Base-by-base conservation (phyloP, 345 rosid species). In the Camelina laxa region DNA sequence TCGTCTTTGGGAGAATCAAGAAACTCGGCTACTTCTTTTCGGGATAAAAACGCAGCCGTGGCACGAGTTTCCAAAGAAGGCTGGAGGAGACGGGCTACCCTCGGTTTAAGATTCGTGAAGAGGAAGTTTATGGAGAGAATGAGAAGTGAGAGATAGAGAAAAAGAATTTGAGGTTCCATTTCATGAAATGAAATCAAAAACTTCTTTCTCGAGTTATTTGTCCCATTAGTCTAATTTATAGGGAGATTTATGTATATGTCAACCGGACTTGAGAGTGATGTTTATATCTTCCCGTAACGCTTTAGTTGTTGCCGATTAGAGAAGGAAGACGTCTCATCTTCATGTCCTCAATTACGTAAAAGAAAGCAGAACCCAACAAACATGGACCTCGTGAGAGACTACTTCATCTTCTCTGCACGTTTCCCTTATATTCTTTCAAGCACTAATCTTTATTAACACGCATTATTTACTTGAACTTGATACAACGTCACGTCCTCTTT, bases 321-420 rank as follows among this genome's bases (percentile, higher is more conserved):
- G 75, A 60, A 49, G 31, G 39, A 49, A 49, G 38, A 71, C 27
- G 75, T 60, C 38, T 42, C n/a, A 13, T 42, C 48, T 42, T 1
- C 48, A 42, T 42, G 48, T 62, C 8, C 14, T 50, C 24, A 19
- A 48, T 75, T 59, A 75, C 73, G 78, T 67, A 67, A 67, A 75
- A 67, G 78, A 75, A 66, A 58, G 42, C 64, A 67, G 24, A 67
- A 59, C 35, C 22, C 67, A 36, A 48, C 10, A 75, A 75, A 67
- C 67, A 67, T 58, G 78, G 73, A 75, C 60, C 65, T 75, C 73
- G 67, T 75, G 73, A 67, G 67, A 74, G 48, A 45, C 69, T 53
- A 62, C 12, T 64, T 66, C 66, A 64, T 66, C 49, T 57, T 65
- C 49, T 73, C 22, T 65, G 13, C 50, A 65, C 66, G 51, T 36